phyloP scores from a whole-genome alignment of 2,329 filamentous ascomycete genomes.

The Podosphaera xanthii region DNA sequence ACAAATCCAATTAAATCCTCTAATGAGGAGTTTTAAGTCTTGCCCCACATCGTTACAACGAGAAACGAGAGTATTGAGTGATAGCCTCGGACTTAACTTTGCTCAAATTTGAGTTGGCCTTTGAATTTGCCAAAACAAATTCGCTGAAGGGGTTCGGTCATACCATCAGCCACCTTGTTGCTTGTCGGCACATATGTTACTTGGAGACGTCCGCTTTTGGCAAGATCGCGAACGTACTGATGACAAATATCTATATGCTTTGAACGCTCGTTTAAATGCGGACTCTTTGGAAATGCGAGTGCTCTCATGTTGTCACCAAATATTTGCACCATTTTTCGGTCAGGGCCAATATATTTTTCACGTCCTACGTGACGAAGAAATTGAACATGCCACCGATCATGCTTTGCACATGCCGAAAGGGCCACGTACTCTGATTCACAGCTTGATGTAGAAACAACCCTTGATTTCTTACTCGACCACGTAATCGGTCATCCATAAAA shows the following conservation, averaged over 20 bases:
- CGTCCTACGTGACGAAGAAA: not conserved
- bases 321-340: not conserved
- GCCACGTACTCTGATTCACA: conserved; percentile 1
- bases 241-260: not conserved
- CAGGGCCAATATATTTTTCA: too few relatives aligned
- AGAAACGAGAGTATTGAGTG: too few relatives aligned
- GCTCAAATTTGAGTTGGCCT: too few relatives aligned
- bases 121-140: too few relatives aligned
- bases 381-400: not conserved
- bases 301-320: not conserved
- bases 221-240: not conserved
- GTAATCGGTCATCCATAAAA: not conserved
- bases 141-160: too few relatives aligned
- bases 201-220: not conserved
- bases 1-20: too few relatives aligned
- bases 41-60: too few relatives aligned
- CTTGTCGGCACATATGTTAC: not conserved
- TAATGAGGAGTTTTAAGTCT: too few relatives aligned
- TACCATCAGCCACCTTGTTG: too few relatives aligned
- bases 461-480: conserved; percentile 1
- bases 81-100: too few relatives aligned
- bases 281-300: not conserved
- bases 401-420: not conserved
- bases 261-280: not conserved
- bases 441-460: not conserved